Evolutionary conservation across 1,284 basidiomycete species (phyloP).

Genomic region (Ustilago sp.): DNA sequence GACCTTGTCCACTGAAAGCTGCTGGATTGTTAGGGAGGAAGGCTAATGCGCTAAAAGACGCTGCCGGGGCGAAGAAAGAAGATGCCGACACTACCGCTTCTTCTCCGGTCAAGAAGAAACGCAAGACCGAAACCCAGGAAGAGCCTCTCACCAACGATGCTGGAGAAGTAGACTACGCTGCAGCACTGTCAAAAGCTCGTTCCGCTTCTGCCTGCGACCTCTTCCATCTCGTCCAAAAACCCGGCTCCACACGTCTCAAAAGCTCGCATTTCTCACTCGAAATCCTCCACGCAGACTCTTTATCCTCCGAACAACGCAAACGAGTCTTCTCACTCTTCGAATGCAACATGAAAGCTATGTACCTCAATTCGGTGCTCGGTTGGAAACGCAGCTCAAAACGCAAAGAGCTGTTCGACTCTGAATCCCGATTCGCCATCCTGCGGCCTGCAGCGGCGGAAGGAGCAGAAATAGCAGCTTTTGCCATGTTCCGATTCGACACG

Average conservation of each 20-base stretch:
- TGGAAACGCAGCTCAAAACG: slow-evolving; percentile 40
- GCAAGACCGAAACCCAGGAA: slow-evolving; percentile 6
- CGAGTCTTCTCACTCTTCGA: slow-evolving; percentile 44
- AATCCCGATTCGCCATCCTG: slow-evolving; percentile 41
- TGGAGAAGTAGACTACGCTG: slow-evolving; percentile 18
- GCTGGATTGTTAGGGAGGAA: slow-evolving; percentile 46
- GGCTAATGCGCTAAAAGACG: slow-evolving; percentile 48
- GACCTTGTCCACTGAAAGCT: slow-evolving; percentile 49
- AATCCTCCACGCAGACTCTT: slow-evolving; percentile 5
- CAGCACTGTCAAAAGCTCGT: slow-evolving; percentile 18
- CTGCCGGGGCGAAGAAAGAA: slow-evolving; percentile 12
- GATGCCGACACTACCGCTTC: neutral
- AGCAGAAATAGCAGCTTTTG: slow-evolving; percentile 40
- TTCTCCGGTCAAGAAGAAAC: neutral
- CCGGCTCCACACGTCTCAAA: slow-evolving; percentile 25
- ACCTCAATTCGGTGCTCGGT: slow-evolving; percentile 34
- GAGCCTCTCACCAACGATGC: neutral
- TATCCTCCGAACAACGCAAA: slow-evolving; percentile 46
- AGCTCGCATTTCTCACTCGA: slow-evolving; percentile 23
- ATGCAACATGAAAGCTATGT: slow-evolving; percentile 50
- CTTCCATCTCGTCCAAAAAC: slow-evolving; percentile 19
- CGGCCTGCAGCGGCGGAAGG: slow-evolving; percentile 26
- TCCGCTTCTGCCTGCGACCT: slow-evolving; percentile 8
- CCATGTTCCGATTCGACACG: slow-evolving; percentile 48
- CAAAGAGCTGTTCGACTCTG: slow-evolving; percentile 31